Evolutionary conservation across 2,329 filamentous ascomycete species (phyloP), one percentile per base, ranked within the genome.

Genomic region (Aspergillus proliferans): DNA sequence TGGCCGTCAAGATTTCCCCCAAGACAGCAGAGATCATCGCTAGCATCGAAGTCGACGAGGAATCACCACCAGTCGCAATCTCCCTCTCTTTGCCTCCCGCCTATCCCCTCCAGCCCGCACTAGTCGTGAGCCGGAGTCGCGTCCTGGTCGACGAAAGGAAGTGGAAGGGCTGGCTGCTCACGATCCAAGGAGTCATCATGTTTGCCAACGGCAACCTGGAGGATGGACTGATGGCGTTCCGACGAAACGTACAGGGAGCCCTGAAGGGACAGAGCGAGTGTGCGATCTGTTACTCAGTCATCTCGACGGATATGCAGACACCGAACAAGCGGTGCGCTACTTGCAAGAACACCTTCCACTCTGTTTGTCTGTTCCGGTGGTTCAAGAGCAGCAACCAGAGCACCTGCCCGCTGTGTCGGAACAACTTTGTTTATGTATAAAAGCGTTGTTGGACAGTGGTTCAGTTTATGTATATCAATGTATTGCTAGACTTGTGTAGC

Each of bases 241-340:
- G 87, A 55, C 82, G 85, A 54, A 97, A 97, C 67, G 85, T 98
- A 10, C 81, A 85, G 12, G 88, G 89, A 1, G 88, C 88, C 3
- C 78, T 98, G 56, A 93, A 95, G 72, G 93, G 91, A 33, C 91
- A 97, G 70, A 87, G 81, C 18, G 93, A 98, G 69, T 98, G 93
- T 65, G 89, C 93, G 8, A 97, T 97, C 65, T 97, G 92, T 75
- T 97, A 97, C 74, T 90, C 85, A 51, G 90, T 98, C 63, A 88
- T 98, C 55, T 88, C 88, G 15, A 83, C 82, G 6, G 91, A 96
- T 67, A 88, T 88, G 75, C 86, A 87, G 69, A 82, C 95, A 67
- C 93, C 93, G 0, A 92, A 93, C 67, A 97, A 97, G 77, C 79
- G 82, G 47, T 98, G 93, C 68, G 77, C 80, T 43, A 97, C 92